phyloP scores from a whole-genome alignment of 2,329 filamentous ascomycete species.

The Colletotrichum truncatum region DNA sequence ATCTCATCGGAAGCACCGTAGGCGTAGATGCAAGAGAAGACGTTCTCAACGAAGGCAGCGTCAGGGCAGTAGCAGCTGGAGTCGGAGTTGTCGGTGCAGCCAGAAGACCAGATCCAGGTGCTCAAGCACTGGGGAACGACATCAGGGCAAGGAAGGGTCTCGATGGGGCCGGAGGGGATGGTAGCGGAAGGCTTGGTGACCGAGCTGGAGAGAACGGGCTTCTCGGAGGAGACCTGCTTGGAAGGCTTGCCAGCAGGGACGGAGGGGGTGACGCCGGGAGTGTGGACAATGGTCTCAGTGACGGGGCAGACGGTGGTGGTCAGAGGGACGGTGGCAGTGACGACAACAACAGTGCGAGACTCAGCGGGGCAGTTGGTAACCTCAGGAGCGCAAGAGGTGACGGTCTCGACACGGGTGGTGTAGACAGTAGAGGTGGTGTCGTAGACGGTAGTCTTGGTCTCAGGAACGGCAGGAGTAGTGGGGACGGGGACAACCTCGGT shows the following conservation, averaged over 20 bases:
- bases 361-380: constrained; percentile 61
- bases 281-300: constrained; percentile 60
- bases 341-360: constrained; percentile 51
- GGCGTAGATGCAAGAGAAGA: constrained; percentile 84
- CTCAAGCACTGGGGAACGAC: constrained; percentile 90
- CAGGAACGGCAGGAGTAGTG: constrained; percentile 31
- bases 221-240: constrained; percentile 28
- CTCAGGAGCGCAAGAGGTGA: constrained; percentile 58
- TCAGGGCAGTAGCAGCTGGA: constrained; percentile 87
- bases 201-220: constrained; percentile 31
- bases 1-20: constrained; percentile 74
- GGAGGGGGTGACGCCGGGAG: constrained; percentile 37
- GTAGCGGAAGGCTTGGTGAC: constrained; percentile 40
- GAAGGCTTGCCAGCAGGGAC: constrained; percentile 25
- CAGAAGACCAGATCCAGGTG: constrained; percentile 78
- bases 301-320: constrained; percentile 71
- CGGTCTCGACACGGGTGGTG: constrained; percentile 57
- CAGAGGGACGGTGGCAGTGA: constrained; percentile 63
- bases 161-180: constrained; percentile 45
- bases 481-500: constrained; percentile 8
- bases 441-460: constrained; percentile 43
- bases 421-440: constrained; percentile 59
- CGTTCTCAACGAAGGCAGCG: constrained; percentile 76
- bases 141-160: constrained; percentile 68
- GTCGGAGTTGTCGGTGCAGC: constrained; percentile 88